These are phyloP conservation scores for Suillus lakei DNA, from an alignment of 768 basidiomycete genomes.

Conservation along the genomic window DNA sequence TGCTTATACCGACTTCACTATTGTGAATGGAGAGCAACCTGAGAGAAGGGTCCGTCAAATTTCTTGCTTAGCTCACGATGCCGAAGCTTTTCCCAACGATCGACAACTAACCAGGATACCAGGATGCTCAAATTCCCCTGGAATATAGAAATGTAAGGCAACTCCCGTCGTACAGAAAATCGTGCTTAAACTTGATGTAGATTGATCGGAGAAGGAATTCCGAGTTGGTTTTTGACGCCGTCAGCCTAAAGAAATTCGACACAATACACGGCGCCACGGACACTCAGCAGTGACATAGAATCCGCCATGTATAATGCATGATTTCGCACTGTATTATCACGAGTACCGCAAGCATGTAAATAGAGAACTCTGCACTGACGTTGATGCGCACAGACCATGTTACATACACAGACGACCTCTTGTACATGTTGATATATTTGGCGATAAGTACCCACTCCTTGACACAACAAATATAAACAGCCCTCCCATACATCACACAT, in stretches of 20 bases:
- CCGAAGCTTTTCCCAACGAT: background rate
- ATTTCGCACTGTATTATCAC: background rate
- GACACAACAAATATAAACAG: too few relatives aligned
- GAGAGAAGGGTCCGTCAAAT: slow-evolving; percentile 24
- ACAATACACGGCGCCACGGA: background rate
- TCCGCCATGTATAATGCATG: background rate
- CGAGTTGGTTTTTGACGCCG: slow-evolving; percentile 25
- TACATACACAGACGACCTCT: background rate
- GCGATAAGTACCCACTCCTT: too few relatives aligned
- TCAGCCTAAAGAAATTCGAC: slow-evolving; percentile 20
- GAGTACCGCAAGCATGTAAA: background rate
- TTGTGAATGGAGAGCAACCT: slow-evolving; percentile 26
- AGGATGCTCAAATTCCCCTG: slow-evolving; percentile 19
- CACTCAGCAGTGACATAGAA: background rate
- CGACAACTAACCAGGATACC: slow-evolving; percentile 16
- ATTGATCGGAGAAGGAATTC: slow-evolving; percentile 17
- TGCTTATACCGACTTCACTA: slow-evolving; percentile 23
- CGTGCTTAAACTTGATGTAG: slow-evolving; percentile 11
- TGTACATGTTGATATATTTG: background rate
- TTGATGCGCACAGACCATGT: background rate
- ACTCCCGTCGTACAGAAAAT: background rate
- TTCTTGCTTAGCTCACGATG: slow-evolving; percentile 6
- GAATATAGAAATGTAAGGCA: slow-evolving; percentile 18
- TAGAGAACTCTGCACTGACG: background rate
- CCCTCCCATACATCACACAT: too few relatives aligned